Base-by-base conservation (phyloP, 371 early-diverging fungal genomes). In the Rhizomucor miehei region DNA sequence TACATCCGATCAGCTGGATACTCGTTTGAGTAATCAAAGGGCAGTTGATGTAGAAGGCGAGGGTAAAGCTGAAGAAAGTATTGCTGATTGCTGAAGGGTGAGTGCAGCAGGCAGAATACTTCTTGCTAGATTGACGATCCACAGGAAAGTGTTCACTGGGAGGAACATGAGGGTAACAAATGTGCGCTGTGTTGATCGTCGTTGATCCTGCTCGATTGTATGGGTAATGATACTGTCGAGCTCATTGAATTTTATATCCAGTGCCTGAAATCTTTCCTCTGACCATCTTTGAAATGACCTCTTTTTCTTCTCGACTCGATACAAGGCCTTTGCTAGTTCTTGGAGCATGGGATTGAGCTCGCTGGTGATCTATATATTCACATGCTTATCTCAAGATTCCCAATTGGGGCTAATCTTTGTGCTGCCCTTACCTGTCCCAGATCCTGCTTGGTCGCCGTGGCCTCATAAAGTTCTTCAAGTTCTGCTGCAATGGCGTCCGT, bases 241-340 rank as follows among this genome's bases (percentile, higher is more conserved):
- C 38, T 81, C 80, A 17, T 69, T 74, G 20, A 84, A 54, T 63
- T 77, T 82, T 17, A 63, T 57, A 38, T 81, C 80, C 9, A 84
- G 52, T 19, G 55, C 54, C 9, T 65, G 63, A 41, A 82, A 80
- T n/a, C 79, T 69, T 21, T 80, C 82, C 40, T 84, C 81, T 13
- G 80, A 63, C 62, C 75, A 82, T 9, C 58, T 65, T 13, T 75
- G 62, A 19, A 81, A 57, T 10, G 57, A 48, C n/a, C 48, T 48
- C 55, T 82, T 81, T 53, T 77, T 72, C 57, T 73, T 75, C 53
- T 84, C 82, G 29, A 73, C 68, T 54, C 77, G 70, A 48, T 75
- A 73, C 23, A 80, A 60, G 3, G 75, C 63, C 46, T 79, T 79
- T 23, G 75, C 65, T 24, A 81, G 54, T 45, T 79, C 75, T 17